Base-by-base conservation (phyloP, 2,329 filamentous ascomycete species). In the Exophiala sp. region DNA sequence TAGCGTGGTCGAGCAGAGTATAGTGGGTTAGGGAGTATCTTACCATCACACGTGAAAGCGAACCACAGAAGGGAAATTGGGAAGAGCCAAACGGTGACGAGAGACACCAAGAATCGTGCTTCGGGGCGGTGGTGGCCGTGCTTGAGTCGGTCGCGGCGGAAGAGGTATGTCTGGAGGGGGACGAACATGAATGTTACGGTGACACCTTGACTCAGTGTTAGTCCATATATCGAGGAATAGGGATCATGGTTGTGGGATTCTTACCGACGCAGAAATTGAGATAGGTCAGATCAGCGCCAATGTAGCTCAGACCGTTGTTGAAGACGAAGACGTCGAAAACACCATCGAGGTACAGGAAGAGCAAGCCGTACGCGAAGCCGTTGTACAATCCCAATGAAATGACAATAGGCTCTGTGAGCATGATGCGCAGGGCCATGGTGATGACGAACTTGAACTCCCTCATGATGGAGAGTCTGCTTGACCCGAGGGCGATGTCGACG, bases 361-460 rank as follows among this genome's bases (percentile, higher is more conserved):
- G 63, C 10, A 75, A 60, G 5, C 72, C 72, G 50, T 75, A 75
- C 2, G 71, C 69, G 48, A 73, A 74, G 6, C 72, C 72, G 45
- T 75, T 75, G 59, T 73, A 55, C 50, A 59, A 36, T 24, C 53
- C 57, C n/a, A 59, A 47, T 3, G 53, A 56, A 10, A 69, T 62
- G n/a, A 75, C 68, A 46, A 75, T 73, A 0, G 71, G 71, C 49
- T 75, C 72, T 0, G 70, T 73, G 29, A 72, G 63, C 68, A 75
- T 73, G 57, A 74, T 74, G 34, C 62, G 63, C 56, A 75, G 68
- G 1, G 72, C 71, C 72, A 74, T 74, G 3, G 71, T 72, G 3
- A 68, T 65, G 24, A 75, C 67, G 52, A 75, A 74, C 21, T 64
- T 62, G 21, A 74, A 65, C 57, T 75, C 72, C 41, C 68, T 65